These are phyloP conservation scores for Eucalyptus victrix DNA, from an alignment of 345 rosid genomes.

Conservation along the genomic window DNA sequence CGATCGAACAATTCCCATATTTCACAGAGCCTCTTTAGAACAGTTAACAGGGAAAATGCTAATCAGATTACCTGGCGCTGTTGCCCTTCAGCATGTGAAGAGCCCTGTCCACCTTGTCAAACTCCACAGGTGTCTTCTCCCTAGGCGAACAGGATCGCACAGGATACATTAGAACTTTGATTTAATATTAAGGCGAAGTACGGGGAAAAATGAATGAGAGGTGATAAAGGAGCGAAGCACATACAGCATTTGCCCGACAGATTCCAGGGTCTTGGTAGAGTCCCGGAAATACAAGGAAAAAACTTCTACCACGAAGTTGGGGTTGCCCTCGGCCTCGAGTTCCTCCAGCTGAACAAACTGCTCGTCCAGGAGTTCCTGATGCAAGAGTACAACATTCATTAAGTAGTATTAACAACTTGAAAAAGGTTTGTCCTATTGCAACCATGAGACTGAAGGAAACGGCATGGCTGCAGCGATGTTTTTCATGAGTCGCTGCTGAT, in stretches of 20 bases:
- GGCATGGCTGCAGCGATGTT: neutral
- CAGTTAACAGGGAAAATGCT: neutral
- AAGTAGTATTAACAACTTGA: neutral
- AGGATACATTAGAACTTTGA: neutral
- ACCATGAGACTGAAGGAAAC: neutral
- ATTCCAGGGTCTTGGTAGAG: neutral
- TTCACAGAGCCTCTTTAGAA: neutral
- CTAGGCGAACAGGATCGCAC: neutral
- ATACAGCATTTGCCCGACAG: constrained; percentile 6
- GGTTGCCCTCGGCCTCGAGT: neutral
- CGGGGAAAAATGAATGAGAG: neutral
- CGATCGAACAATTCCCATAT: neutral
- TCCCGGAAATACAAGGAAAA: constrained; percentile 1
- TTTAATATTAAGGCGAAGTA: neutral
- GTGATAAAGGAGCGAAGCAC: neutral
- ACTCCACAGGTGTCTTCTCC: neutral
- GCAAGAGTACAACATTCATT: neutral
- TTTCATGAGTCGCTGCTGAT: neutral
- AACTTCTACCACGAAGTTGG: constrained; percentile 16
- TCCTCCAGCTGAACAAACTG: constrained; percentile 13
- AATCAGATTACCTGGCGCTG: constrained; percentile 1
- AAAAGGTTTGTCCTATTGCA: neutral
- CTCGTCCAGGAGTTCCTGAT: constrained; percentile 14
- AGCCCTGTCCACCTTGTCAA: neutral
- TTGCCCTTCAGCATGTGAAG: constrained; percentile 7